These are phyloP conservation scores for Ascocoryne sarcoides DNA, from an alignment of 2,329 filamentous ascomycete species.

Conservation along the genomic window DNA sequence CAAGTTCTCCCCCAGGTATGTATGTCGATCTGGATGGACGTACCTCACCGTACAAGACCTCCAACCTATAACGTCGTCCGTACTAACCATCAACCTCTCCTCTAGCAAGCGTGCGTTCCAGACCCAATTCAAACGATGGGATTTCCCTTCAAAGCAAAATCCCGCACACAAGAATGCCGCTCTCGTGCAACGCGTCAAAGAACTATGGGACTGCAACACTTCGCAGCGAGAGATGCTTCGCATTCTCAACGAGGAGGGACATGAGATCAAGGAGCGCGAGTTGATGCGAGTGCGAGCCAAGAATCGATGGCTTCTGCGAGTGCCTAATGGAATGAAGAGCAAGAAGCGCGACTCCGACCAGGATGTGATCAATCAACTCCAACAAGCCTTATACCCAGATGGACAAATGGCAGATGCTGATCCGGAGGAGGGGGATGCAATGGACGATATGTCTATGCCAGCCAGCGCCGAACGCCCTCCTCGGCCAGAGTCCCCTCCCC, in stretches of 20 bases:
- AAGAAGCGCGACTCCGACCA: slow-evolving; percentile 29
- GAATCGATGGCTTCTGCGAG: slow-evolving; percentile 59
- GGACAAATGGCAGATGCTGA: slow-evolving; percentile 22
- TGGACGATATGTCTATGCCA: slow-evolving; percentile 21
- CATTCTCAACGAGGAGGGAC: slow-evolving; percentile 63
- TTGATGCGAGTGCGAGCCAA: slow-evolving; percentile 60
- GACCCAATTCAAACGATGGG: slow-evolving; percentile 62
- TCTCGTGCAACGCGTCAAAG: slow-evolving; percentile 60
- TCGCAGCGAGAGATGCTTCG: slow-evolving; percentile 66
- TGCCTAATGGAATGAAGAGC: slow-evolving; percentile 48
- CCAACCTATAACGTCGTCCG: slow-evolving; percentile 21
- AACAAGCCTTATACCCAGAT: slow-evolving; percentile 26
- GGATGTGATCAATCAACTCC: slow-evolving; percentile 28
- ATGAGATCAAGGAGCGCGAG: slow-evolving; percentile 61
- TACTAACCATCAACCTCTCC: slow-evolving; percentile 8
- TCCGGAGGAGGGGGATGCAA: slow-evolving; percentile 20
- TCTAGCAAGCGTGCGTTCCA: slow-evolving; percentile 67
- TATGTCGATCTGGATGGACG: slow-evolving; percentile 12
- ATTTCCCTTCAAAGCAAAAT: slow-evolving; percentile 67
- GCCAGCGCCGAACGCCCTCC: slow-evolving; percentile 5
- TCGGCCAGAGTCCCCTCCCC: slow-evolving; percentile 25
- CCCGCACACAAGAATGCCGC: slow-evolving; percentile 60
- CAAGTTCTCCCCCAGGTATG: slow-evolving; percentile 63
- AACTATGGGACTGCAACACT: slow-evolving; percentile 70
- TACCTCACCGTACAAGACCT: slow-evolving; percentile 21